Percentiles rank a stretch among this genome's conserved stretches.
phyloP scores from a whole-genome alignment of 2,329 filamentous ascomycete genomes.

The Xylaria sp. region DNA sequence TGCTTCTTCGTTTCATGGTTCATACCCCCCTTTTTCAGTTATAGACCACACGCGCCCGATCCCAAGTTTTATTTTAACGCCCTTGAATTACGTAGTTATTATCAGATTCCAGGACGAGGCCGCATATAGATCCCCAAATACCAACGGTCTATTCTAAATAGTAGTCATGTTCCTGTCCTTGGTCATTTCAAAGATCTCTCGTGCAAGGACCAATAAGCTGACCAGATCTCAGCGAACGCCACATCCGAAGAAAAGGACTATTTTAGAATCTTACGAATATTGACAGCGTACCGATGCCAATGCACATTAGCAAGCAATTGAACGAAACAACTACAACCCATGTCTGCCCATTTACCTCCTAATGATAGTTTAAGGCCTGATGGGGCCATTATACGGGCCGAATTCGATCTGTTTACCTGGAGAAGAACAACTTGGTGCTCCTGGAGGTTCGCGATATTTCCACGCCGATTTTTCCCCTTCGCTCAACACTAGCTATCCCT shows the following conservation, averaged over 20 bases:
- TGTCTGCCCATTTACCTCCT: background rate
- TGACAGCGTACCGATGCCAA: background rate
- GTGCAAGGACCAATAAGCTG: background rate
- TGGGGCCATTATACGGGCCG: background rate
- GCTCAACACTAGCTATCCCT: background rate
- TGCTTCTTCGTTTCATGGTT: background rate
- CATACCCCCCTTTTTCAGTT: background rate
- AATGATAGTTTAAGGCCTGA: background rate
- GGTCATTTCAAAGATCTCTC: background rate
- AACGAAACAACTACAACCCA: too few species aligned
- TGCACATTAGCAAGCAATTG: background rate
- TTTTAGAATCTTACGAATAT: background rate
- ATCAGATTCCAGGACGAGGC: background rate
- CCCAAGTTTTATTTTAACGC: background rate
- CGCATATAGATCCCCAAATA: background rate
- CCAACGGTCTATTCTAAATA: background rate
- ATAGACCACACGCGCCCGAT: background rate
- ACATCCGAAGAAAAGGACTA: background rate
- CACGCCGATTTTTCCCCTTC: background rate
- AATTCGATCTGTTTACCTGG: background rate
- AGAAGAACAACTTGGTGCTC: background rate
- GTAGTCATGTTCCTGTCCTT: background rate
- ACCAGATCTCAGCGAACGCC: background rate
- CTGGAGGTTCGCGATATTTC: background rate
- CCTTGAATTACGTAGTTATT: background rate